These are phyloP conservation scores for Cadophora sp. DNA, from an alignment of 2,329 filamentous ascomycete species.

Conservation along the genomic window DNA sequence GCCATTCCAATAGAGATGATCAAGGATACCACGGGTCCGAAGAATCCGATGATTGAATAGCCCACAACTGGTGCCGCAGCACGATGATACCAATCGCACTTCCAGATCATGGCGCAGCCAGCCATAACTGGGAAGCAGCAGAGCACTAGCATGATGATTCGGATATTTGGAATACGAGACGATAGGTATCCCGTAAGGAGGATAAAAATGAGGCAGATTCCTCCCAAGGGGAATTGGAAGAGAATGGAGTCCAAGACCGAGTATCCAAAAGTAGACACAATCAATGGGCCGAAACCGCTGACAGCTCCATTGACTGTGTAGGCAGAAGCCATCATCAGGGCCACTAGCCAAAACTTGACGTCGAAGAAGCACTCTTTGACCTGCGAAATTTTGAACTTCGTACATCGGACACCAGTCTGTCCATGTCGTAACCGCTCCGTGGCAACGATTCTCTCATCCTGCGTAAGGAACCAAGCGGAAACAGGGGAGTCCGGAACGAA, in stretches of 20 bases:
- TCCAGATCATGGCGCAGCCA: slow-evolving; percentile 79
- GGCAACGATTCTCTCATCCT: slow-evolving; percentile 66
- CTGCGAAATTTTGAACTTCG: slow-evolving; percentile 64
- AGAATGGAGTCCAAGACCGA: slow-evolving; percentile 69
- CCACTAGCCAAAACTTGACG: slow-evolving; percentile 67
- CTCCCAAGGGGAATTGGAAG: slow-evolving; percentile 77
- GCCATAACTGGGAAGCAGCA: slow-evolving; percentile 78
- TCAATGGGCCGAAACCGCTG: slow-evolving; percentile 73
- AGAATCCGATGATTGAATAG: slow-evolving; percentile 76
- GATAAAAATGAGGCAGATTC: slow-evolving; percentile 70
- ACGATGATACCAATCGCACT: slow-evolving; percentile 65
- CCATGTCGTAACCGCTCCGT: slow-evolving; percentile 67
- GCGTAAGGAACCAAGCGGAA: slow-evolving; percentile 71
- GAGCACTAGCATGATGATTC: slow-evolving; percentile 67
- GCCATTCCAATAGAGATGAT: slow-evolving; percentile 64
- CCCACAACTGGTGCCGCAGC: slow-evolving; percentile 72
- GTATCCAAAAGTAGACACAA: slow-evolving; percentile 75
- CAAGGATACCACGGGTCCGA: slow-evolving; percentile 72
- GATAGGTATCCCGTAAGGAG: slow-evolving; percentile 70
- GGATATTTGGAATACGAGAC: slow-evolving; percentile 64
- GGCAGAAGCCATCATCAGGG: slow-evolving; percentile 72
- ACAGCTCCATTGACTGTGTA: slow-evolving; percentile 77
- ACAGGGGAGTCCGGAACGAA: slow-evolving; percentile 69
- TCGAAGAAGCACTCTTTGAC: slow-evolving; percentile 64
- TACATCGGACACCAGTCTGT: slow-evolving; percentile 68